These are phyloP conservation scores for Eucommia ulmoides DNA, from an alignment of 257 asterid genomes.

Conservation along the genomic window DNA sequence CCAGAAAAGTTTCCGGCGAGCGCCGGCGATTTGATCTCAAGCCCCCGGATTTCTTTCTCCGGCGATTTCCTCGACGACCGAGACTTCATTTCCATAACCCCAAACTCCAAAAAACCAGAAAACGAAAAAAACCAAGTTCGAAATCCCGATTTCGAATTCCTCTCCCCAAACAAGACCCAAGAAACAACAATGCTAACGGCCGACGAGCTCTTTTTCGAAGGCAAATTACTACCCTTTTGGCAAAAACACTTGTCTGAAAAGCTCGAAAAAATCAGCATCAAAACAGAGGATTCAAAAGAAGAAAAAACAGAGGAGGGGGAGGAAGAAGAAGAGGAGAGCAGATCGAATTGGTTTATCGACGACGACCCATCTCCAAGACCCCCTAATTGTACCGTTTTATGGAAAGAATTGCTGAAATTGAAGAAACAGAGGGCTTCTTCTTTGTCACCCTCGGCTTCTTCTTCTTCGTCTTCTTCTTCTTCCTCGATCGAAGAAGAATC, in stretches of 20 bases:
- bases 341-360: constrained; percentile 56
- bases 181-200: constrained; percentile 47
- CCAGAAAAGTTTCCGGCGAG: constrained; percentile 13
- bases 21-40: constrained; percentile 17
- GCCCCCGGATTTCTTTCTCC: constrained; percentile 73
- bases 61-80: constrained; percentile 67
- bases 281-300: constrained; percentile 25
- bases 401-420: constrained; percentile 72
- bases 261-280: constrained; percentile 31
- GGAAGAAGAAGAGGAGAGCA: constrained; percentile 24
- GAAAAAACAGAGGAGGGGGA: constrained; percentile 11
- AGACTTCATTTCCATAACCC: constrained; percentile 67
- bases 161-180: constrained; percentile 21
- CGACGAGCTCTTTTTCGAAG: constrained; percentile 59
- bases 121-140: constrained; percentile 14
- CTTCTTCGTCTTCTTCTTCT: constrained; percentile 35
- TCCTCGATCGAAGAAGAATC: constrained; percentile 21
- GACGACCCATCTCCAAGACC: constrained; percentile 96
- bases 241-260: constrained; percentile 45
- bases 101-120: constrained; percentile 20
- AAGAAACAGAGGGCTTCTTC: constrained; percentile 42
- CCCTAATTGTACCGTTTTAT: constrained; percentile 77
- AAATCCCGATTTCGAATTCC: constrained; percentile 59
- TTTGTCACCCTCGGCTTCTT: constrained; percentile 36
- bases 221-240: constrained; percentile 66